These are phyloP conservation scores for Dothistroma septosporum DNA, from an alignment of 2,329 filamentous ascomycete species.

Conservation along the genomic window DNA sequence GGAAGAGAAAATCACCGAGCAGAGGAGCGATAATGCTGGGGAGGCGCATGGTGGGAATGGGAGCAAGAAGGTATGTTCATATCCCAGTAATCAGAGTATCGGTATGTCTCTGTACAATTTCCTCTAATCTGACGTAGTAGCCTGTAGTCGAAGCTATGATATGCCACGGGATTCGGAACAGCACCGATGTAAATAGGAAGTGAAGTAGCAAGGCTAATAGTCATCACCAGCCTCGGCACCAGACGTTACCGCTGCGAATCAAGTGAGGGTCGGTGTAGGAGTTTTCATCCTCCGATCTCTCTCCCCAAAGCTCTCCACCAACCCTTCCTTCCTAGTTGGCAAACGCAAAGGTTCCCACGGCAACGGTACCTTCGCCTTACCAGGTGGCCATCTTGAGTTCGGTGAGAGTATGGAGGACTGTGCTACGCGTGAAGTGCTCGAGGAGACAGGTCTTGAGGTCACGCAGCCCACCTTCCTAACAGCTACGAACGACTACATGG, in stretches of 20 bases:
- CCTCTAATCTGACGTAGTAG: background rate
- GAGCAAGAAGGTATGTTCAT: background rate
- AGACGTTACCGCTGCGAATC: background rate
- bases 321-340: slow-evolving; percentile 47
- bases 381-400: slow-evolving; percentile 71
- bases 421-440: slow-evolving; percentile 62
- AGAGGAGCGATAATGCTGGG: background rate
- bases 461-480: slow-evolving; percentile 47
- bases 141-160: background rate
- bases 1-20: background rate
- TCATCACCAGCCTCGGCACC: background rate
- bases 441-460: slow-evolving; percentile 65
- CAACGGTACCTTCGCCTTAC: slow-evolving; percentile 45
- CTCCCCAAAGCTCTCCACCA: slow-evolving; percentile 29
- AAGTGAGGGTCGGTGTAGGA: slow-evolving; percentile 44
- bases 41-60: background rate
- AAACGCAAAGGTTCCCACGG: slow-evolving; percentile 47
- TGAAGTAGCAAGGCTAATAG: background rate
- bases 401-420: slow-evolving; percentile 61
- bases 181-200: background rate
- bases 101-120: background rate
- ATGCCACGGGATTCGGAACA: background rate
- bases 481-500: slow-evolving; percentile 65
- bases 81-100: too few relatives aligned
- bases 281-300: slow-evolving; percentile 39